Base-by-base conservation (phyloP, 2,329 filamentous ascomycete genomes). In the Dothiorella sarmentorum region DNA sequence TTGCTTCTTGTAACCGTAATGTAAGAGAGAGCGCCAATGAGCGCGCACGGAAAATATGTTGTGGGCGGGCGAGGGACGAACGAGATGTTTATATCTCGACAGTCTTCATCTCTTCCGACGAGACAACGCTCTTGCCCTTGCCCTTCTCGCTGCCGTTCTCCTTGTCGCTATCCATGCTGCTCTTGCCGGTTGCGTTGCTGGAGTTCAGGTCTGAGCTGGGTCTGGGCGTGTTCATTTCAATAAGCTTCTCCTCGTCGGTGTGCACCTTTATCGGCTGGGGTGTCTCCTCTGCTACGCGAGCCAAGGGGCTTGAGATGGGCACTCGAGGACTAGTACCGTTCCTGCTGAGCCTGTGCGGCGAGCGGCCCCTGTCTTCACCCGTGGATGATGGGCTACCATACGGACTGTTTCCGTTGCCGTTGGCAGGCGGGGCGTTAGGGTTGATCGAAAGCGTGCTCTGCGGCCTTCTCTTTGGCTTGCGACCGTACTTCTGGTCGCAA, bases 401-500 rank as follows among this genome's bases (percentile, higher is more conserved):
- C 1, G 84, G 84, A 56, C 72, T 74, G 64, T 67, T 72, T 17
- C 52, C 60, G 33, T 51, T 59, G 27, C 81, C 83, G n/a, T n/a
- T n/a, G 53, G 82, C 79, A 13, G 49, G 49, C 60, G 80, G 75
- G 61, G 73, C 77, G 44, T 76, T 78, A 15, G 80, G 78, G 64
- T 82, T 85, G 62, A 83, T 76, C 31, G 80, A 78, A 66, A 83
- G 71, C 60, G 78, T 74, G 63, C 76, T 71, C 59, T 56, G 62
- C 29, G 68, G 69, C 64, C 78, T 79, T 67, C 76, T 78, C 63
- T 77, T 81, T 51, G 78, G 79, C 64, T 78, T 80, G 58, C 84
- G 79, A 47, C 93, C 93, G 72, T 94, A 89, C 77, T 96, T 97
- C 73, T 97, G 93, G 71, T 99, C 94, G 76, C 89, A 87, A 70